Conservation (phyloP, 225 moss, liverwort and hornwort genomes). For the Rhytidiadelphus loreus region DNA sequence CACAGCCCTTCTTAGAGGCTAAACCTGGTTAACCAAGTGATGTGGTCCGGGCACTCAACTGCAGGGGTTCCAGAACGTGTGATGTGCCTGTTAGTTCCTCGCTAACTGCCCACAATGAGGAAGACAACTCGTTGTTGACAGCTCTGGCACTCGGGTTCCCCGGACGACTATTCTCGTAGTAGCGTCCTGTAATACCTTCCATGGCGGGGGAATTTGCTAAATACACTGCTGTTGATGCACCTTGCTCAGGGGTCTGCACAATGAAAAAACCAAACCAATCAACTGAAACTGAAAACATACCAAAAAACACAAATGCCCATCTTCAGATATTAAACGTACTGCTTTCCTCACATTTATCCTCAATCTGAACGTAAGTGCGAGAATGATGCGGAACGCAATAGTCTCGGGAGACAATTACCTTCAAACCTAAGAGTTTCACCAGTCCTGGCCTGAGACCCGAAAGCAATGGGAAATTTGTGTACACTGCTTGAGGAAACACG, state of each 20-base stretch:
- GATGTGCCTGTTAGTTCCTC: slow-evolving; percentile 44
- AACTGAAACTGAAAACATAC: not conserved
- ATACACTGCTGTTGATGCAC: slow-evolving; percentile 66
- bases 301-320: not conserved
- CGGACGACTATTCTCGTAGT: slow-evolving; percentile 38
- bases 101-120: slow-evolving; percentile 56
- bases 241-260: slow-evolving; percentile 65
- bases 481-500: slow-evolving; percentile 41
- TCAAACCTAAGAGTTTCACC: slow-evolving; percentile 39
- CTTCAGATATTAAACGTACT: not conserved
- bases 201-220: slow-evolving; percentile 48
- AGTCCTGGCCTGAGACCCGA: slow-evolving; percentile 1
- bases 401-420: slow-evolving; percentile 10
- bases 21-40: not conserved
- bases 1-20: not conserved
- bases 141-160: slow-evolving; percentile 37
- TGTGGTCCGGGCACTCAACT: slow-evolving; percentile 8
- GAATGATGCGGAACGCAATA: not conserved
- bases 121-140: slow-evolving; percentile 25
- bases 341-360: not conserved
- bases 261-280: not conserved
- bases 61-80: slow-evolving; percentile 19
- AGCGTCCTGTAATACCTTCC: slow-evolving; percentile 57
- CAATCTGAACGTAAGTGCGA: not conserved
- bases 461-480: not conserved